phyloP scores from a whole-genome alignment of 768 basidiomycete species.

The Holtermannia corniformis region DNA sequence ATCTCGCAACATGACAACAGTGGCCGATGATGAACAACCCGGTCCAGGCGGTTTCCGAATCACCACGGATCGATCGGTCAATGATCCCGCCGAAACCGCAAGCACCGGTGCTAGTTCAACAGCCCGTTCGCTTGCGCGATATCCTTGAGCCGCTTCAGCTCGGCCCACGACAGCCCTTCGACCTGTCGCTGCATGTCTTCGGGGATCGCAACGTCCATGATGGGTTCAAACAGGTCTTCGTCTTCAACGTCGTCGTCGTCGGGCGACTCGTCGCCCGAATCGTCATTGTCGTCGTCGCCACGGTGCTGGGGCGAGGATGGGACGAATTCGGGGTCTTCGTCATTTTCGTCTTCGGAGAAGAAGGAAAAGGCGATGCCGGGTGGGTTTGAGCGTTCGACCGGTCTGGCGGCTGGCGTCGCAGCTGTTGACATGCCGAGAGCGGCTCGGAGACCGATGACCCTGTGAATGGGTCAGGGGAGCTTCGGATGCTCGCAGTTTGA shows the following conservation, averaged over 20 bases:
- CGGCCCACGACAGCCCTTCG: no score
- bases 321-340: neutral
- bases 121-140: no score
- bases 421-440: neutral
- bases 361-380: no score
- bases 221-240: conserved; percentile 21
- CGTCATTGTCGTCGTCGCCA: neutral
- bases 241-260: conserved; percentile 11
- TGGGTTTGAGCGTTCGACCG: no score
- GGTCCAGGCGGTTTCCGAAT: no score
- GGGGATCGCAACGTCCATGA: conserved; percentile 20
- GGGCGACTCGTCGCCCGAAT: neutral
- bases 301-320: neutral
- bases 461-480: neutral
- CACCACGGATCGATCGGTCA: no score
- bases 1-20: no score
- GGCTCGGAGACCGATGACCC: neutral
- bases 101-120: no score
- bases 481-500: neutral
- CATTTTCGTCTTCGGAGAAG: neutral
- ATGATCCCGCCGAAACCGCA: no score
- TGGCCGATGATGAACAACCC: no score
- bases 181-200: conserved; percentile 2
- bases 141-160: no score
- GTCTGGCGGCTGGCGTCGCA: no score